Evolutionary conservation across 805 yeast species (phyloP), one percentile per base, ranked within the genome.

Genomic region (Lipomyces chichibuensis): DNA sequence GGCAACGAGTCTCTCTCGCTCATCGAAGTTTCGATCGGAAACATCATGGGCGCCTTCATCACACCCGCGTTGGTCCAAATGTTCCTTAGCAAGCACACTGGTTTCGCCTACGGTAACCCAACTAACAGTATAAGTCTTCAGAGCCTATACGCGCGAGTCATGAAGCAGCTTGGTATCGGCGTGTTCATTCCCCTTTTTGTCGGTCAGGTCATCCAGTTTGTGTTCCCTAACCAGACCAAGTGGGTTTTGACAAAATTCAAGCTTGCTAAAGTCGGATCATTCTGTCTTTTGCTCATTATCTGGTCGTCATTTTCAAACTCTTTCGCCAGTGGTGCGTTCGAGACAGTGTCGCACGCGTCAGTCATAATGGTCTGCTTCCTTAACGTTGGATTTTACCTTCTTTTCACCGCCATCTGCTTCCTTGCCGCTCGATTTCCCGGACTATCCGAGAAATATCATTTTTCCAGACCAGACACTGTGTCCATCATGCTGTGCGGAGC

Each of bases 401-500:
- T 92, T 64, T 92, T 91, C 83, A 90, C 97, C 0, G 79, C 78
- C 0, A 74, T 92, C 17, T 86, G 92, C 67, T 89, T 75, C 72
- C 61, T 81, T 0, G 75, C 84, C 64, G 86, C 93, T 43, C 81
- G 96, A 69, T 92, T 92, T 6, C 78, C 77, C 63, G 83, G 83
- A 68, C 74, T 90, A 3, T 73, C 80, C 3, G 74, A 74, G 56
- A 62, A 85, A 4, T 91, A 90, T 73, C 89, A 88, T 77, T 89
- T 89, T 77, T 82, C 83, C 73, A 84, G 88, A 71, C 77, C 80
- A 61, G 97, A 92, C 74, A 85, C 97, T 0, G 90, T 91, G 46
- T 83, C 93, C 13, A 84, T 92, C 60, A 84, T 92, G 89, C 83
- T 91, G 66, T 91, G 97, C 77, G 97, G 96, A 11, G 94, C 96